Base-by-base conservation (phyloP, 306 rosid species). In the Citrullus amarus region DNA sequence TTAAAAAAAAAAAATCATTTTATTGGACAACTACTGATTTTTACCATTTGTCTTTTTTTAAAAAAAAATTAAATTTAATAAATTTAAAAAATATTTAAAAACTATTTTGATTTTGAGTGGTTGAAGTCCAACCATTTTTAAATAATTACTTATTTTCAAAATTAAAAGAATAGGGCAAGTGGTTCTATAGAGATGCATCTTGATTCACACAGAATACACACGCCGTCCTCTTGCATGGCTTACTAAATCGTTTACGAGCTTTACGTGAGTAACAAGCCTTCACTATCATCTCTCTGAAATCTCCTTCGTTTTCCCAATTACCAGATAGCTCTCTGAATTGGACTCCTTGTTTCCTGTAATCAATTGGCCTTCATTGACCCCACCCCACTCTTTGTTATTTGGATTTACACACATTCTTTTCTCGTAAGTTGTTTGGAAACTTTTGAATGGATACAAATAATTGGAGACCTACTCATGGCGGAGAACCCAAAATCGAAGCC, bases 391-490 rank as follows among this genome's bases (percentile, higher is more conserved):
- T 11, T 20, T 68, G 32, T 25, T 74, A 9, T n/a, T 51, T 62
- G 48, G 48, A 0, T 53, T 30, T 50, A 9, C 13, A 72, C 44
- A 41, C 6, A 48, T 0, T 30, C 7, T 12, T 28, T 48, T 72
- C 60, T 2, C 6, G 1, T 72, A 5, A 60, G 60, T 72, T 28
- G 38, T 71, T 44, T 69, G 11, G 55, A 6, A 20, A 48, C 6
- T 44, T 71, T 53, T 73, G 78, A 73, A 84, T 87, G 90, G 89
- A 87, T 69, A 13, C 81, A 43, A 81, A 75, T 78, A 85, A 82
- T 60, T 84, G 89, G 89, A 57, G 75, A 72, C 83, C 89, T 54
- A 53, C 84, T 77, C 90, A 82, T 73, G 88, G 81, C 44, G 80
- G 72, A 22, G 86, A 85, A 60, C 79, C 87, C 71, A 36, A 82